phyloP scores from a whole-genome alignment of 164 flowering plant genomes.

The Aristolochia fimbriata region DNA sequence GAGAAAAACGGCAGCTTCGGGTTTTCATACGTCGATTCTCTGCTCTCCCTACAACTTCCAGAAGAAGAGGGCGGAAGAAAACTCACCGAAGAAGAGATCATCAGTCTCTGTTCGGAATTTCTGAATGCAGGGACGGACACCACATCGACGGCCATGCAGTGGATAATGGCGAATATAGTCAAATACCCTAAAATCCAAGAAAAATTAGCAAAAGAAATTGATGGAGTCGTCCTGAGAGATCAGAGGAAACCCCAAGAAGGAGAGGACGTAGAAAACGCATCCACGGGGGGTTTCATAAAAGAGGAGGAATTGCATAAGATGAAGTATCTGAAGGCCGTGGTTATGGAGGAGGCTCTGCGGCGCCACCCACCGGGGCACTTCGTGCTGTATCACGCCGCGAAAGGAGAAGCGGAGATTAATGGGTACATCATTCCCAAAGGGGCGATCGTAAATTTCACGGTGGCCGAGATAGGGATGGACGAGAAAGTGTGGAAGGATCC shows the following conservation, averaged over 20 bases:
- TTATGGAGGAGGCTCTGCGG: conserved; percentile 19
- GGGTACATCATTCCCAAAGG: conserved; percentile 14
- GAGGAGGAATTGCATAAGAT: conserved; percentile 15
- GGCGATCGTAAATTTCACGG: conserved; percentile 12
- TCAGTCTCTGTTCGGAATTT: conserved; percentile 26
- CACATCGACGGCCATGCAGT: conserved; percentile 23
- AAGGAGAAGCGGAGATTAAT: conserved; percentile 11
- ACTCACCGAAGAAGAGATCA: conserved; percentile 21
- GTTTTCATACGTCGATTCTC: conserved; percentile 20
- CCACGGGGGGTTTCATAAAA: not conserved
- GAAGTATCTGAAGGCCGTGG: conserved; percentile 22
- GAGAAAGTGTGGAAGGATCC: conserved; percentile 24
- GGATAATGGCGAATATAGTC: conserved; percentile 28
- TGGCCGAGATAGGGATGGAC: conserved; percentile 24
- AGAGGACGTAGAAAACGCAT: not conserved
- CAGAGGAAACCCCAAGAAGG: not conserved
- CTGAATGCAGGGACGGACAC: conserved; percentile 26
- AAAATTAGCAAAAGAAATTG: conserved; percentile 1
- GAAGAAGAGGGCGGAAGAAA: conserved; percentile 46
- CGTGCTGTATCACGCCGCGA: conserved; percentile 14
- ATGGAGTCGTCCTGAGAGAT: too few species aligned
- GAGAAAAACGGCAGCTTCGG: not conserved
- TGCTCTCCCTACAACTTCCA: conserved; percentile 14
- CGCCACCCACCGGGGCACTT: conserved; percentile 25
- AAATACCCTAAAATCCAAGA: conserved; percentile 9